These are phyloP conservation scores for Papiliotrema terrestris DNA, from an alignment of 1,284 basidiomycete species.

Conservation along the genomic window DNA sequence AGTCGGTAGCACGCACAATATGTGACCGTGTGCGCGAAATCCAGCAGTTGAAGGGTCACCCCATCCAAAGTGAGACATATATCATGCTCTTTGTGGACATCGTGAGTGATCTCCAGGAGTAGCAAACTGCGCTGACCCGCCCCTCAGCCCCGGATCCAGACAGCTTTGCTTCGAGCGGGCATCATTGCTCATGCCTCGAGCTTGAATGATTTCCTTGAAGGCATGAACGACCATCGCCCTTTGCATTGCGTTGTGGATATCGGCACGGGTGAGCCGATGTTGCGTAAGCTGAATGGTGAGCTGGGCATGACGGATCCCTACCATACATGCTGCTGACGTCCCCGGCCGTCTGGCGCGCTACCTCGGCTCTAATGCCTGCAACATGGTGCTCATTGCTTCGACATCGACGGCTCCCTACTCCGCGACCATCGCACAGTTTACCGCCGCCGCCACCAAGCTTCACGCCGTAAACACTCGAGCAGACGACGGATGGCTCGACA, in stretches of 20 bases:
- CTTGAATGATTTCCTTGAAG: constrained; percentile 29
- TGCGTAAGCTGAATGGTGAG: not conserved
- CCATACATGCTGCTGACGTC: not conserved
- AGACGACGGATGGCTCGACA: not conserved
- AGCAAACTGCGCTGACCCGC: not conserved
- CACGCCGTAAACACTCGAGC: not conserved
- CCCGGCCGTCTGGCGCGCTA: not conserved
- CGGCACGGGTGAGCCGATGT: constrained; percentile 5
- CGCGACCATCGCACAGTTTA: not conserved
- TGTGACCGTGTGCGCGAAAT: not conserved
- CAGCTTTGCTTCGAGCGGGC: not conserved
- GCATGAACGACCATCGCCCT: constrained; percentile 45
- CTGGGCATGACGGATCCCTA: not conserved
- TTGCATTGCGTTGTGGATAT: constrained; percentile 71
- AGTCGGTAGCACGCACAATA: not conserved
- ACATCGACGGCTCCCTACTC: not conserved
- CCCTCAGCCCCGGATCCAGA: not conserved
- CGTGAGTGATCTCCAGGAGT: not conserved
- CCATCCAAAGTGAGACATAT: not conserved
- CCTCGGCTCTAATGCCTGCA: not conserved
- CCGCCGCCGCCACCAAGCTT: not conserved
- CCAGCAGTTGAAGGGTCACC: not conserved
- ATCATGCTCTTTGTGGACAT: not conserved
- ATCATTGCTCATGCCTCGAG: constrained; percentile 6
- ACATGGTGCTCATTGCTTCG: not conserved